Evolutionary conservation across 331 rosid species (phyloP).

Genomic region (Phaseolus coccineus): DNA sequence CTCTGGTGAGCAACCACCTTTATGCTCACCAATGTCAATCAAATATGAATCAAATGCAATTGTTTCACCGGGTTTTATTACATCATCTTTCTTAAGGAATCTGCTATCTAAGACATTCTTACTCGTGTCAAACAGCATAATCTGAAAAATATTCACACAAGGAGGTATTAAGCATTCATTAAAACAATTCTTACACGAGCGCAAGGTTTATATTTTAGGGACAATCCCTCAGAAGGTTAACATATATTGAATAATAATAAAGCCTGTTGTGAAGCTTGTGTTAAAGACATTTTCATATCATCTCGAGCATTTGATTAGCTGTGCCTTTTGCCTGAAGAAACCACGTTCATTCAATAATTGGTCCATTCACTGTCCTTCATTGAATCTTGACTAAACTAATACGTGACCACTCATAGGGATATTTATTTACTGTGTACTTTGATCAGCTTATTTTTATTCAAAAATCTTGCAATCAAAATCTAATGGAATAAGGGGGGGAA

Average conservation of each 20-base stretch:
- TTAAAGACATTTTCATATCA: background rate
- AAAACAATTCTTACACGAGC: background rate
- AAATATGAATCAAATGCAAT: slow-evolving; percentile 67
- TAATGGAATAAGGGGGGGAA: background rate
- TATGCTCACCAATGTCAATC: slow-evolving; percentile 70
- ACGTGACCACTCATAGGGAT: slow-evolving; percentile 6
- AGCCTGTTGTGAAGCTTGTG: background rate
- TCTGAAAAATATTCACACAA: slow-evolving; percentile 53
- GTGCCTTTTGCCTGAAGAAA: background rate
- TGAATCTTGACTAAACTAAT: slow-evolving; percentile 31
- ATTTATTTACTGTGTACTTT: background rate
- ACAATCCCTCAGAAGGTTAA: background rate
- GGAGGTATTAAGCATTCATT: slow-evolving; percentile 15
- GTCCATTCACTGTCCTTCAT: slow-evolving; percentile 26
- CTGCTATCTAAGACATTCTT: slow-evolving; percentile 67
- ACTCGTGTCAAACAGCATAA: slow-evolving; percentile 64
- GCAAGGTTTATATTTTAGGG: background rate
- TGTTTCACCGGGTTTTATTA: slow-evolving; percentile 63
- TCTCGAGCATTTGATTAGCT: background rate
- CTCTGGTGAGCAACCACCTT: slow-evolving; percentile 50
- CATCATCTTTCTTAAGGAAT: slow-evolving; percentile 68
- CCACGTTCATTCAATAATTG: background rate
- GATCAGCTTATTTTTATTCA: slow-evolving; percentile 15
- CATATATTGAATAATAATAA: background rate
- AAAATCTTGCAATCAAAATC: slow-evolving; percentile 10